Percentiles rank a stretch among this genome's conserved stretches.
Conservation (phyloP, 208 protist species). For the Polymyxa betae region DNA sequence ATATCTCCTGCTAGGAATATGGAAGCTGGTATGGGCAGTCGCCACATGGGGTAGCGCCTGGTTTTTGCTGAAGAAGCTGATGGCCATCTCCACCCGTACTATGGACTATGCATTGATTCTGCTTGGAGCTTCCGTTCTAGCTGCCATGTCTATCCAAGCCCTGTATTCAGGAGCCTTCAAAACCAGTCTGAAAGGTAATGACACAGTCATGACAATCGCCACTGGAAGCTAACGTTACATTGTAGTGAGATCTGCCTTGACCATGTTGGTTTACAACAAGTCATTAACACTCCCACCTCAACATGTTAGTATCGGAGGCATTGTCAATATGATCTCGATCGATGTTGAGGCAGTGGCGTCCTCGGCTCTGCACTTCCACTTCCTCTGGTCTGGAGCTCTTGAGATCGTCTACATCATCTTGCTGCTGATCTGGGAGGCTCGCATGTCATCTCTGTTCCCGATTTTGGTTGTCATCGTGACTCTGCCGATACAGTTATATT, state of each 20-base stretch:
- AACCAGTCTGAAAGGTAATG: conserved; percentile 5
- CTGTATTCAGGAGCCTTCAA: background rate
- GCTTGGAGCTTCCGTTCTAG: background rate
- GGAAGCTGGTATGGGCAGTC: conserved; percentile 32
- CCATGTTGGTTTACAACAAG: conserved; percentile 51
- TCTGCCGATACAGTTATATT: conserved; percentile 28
- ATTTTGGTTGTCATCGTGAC: conserved; percentile 9
- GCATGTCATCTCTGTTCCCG: background rate
- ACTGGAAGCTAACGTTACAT: background rate
- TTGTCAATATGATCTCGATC: conserved; percentile 50
- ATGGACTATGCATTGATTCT: conserved; percentile 28
- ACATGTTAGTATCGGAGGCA: conserved; percentile 29
- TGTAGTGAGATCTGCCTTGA: background rate
- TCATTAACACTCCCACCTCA: conserved; percentile 3
- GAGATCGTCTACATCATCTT: conserved; percentile 14
- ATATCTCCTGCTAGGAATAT: background rate
- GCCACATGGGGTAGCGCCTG: conserved; percentile 23
- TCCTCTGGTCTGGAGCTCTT: conserved; percentile 28
- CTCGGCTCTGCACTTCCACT: background rate
- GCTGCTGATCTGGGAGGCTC: conserved; percentile 14
- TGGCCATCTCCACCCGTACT: background rate
- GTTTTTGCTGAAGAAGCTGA: conserved; percentile 41
- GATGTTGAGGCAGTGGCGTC: conserved; percentile 38
- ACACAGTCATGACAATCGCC: background rate
- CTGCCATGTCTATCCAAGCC: background rate